Percentiles rank a stretch among this genome's conserved stretches.
Conservation (phyloP, 75 land plant species). For the Larix kaempferi region DNA sequence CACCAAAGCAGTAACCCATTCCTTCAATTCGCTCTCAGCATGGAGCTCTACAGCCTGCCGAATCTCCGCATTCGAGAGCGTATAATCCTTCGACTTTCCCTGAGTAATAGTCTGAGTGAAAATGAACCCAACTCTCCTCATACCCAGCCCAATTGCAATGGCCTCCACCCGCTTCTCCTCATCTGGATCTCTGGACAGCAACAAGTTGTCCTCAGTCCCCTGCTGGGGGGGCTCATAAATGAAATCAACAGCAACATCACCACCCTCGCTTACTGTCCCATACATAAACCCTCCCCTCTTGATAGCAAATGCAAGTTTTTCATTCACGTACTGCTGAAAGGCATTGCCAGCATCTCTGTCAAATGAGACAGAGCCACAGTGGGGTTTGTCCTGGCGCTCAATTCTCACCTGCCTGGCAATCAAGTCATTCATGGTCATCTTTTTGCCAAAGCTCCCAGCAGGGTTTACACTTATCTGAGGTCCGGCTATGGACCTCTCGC, state of each 20-base stretch:
- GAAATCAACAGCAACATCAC: constrained; percentile 68
- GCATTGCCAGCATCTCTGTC: constrained; percentile 83
- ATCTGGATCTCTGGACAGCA: constrained; percentile 62
- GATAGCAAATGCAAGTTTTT: constrained; percentile 76
- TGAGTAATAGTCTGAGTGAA: constrained; percentile 84
- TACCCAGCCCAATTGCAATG: constrained; percentile 79
- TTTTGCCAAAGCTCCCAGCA: constrained; percentile 82
- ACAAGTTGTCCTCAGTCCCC: constrained; percentile 69
- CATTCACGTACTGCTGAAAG: constrained; percentile 87
- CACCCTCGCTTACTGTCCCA: constrained; percentile 51
- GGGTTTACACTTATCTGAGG: constrained; percentile 39
- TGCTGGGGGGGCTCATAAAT: constrained; percentile 79
- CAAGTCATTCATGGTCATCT: constrained; percentile 96
- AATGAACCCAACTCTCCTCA: constrained; percentile 83
- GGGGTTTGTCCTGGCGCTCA: constrained; percentile 84
- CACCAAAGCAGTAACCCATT: constrained; percentile 90
- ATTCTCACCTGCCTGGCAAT: constrained; percentile 87
- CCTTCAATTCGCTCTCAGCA: constrained; percentile 64
- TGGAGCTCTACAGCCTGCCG: constrained; percentile 83
- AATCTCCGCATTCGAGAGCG: constrained; percentile 71
- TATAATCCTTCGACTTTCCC: constrained; percentile 73
- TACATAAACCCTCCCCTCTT: constrained; percentile 92
- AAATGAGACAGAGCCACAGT: constrained; percentile 71
- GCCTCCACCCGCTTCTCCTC: constrained; percentile 87
- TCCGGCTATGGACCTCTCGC: constrained; percentile 48